Percentiles rank a stretch among this genome's conserved stretches.
These are phyloP conservation scores for Xerocomellus dryophilus DNA, from an alignment of 768 basidiomycete genomes.

Conservation along the genomic window DNA sequence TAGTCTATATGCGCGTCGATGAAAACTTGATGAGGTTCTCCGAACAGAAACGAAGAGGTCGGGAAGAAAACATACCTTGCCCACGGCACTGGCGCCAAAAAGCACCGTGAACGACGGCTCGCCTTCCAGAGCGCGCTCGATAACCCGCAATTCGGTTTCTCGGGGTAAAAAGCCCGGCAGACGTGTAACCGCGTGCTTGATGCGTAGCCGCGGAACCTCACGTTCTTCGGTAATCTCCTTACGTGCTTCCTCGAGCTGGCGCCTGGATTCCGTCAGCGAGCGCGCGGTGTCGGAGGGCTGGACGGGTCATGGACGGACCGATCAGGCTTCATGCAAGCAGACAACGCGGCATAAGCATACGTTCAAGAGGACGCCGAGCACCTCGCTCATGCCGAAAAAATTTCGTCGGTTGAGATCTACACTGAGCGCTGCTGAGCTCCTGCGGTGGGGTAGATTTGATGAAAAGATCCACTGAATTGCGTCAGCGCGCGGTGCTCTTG, in stretches of 20 bases:
- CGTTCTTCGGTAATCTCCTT: slow-evolving; percentile 68
- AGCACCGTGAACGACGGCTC: slow-evolving; percentile 79
- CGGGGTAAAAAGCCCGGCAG: slow-evolving; percentile 73
- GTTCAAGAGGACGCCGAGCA: slow-evolving; percentile 70
- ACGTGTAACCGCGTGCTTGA: slow-evolving; percentile 75
- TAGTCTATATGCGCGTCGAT: slow-evolving; percentile 47
- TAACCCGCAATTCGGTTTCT: slow-evolving; percentile 58
- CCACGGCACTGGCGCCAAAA: slow-evolving; percentile 78
- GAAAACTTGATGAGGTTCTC: background rate
- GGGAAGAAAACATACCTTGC: slow-evolving; percentile 53
- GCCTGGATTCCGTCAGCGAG: slow-evolving; percentile 74
- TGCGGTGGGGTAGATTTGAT: slow-evolving; percentile 63
- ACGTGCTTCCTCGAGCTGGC: slow-evolving; percentile 73
- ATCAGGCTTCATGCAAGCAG: slow-evolving; percentile 5
- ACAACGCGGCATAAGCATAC: slow-evolving; percentile 40
- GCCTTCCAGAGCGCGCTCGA: slow-evolving; percentile 61
- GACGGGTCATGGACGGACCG: slow-evolving; percentile 9
- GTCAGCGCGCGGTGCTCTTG: slow-evolving; percentile 32
- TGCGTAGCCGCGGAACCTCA: slow-evolving; percentile 62
- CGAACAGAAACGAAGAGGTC: background rate
- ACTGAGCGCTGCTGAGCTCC: slow-evolving; percentile 57
- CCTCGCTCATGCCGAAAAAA: slow-evolving; percentile 78
- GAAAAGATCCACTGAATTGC: slow-evolving; percentile 74
- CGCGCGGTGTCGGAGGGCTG: slow-evolving; percentile 79
- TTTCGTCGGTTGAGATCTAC: slow-evolving; percentile 63